Conservation (phyloP, 306 rosid genomes). For the Malus domestica region DNA sequence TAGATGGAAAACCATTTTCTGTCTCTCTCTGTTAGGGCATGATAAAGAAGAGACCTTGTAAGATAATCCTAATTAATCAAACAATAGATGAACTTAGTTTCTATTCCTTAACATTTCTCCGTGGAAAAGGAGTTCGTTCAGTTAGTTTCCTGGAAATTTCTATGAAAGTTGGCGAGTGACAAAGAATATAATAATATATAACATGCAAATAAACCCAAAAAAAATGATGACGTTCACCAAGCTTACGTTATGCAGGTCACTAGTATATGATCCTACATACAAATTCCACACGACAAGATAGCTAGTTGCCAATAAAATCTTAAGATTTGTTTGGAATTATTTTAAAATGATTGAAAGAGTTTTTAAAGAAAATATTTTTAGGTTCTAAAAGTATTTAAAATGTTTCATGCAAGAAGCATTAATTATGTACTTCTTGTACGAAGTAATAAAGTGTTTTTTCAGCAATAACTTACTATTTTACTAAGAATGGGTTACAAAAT, state of each 20-base stretch:
- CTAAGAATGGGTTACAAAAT: no score
- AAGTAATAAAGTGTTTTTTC: no score
- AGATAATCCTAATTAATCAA: background rate
- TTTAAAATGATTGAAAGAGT: no score
- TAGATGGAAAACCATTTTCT: background rate
- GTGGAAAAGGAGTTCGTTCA: background rate
- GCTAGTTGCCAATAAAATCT: background rate
- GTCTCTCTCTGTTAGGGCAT: no score
- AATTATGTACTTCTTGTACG: no score
- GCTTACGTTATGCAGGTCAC: background rate
- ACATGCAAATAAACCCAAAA: background rate
- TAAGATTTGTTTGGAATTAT: no score
- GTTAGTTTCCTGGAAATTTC: background rate
- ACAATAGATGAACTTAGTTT: background rate
- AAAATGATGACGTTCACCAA: background rate
- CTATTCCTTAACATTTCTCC: background rate
- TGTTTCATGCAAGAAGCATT: no score
- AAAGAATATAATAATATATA: background rate
- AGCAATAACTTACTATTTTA: no score
- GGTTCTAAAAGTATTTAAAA: rapidly evolving
- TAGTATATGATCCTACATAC: background rate
- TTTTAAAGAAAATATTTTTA: no score
- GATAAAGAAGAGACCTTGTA: no score
- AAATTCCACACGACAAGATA: background rate
- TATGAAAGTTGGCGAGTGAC: background rate